Conservation (phyloP, 768 basidiomycete species). For the Daedaleopsis nitida region DNA sequence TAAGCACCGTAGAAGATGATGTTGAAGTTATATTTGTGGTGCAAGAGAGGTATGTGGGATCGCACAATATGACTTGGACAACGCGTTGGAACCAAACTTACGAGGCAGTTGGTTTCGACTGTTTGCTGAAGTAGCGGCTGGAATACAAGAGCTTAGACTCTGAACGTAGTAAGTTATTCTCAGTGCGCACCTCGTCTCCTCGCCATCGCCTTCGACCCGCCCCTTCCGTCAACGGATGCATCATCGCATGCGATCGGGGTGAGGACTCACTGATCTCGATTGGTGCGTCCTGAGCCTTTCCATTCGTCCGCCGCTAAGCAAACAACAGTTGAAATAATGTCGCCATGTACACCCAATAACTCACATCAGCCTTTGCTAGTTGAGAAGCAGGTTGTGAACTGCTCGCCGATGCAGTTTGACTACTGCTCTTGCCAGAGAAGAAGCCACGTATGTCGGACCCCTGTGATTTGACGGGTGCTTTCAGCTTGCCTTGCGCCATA, state of each 20-base stretch:
- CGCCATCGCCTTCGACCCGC: constrained; percentile 21
- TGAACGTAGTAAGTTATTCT: neutral
- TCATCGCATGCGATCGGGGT: neutral
- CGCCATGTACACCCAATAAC: neutral
- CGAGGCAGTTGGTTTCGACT: neutral
- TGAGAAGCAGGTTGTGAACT: constrained; percentile 11
- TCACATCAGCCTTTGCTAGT: neutral
- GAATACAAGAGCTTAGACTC: neutral
- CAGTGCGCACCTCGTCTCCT: constrained; percentile 16
- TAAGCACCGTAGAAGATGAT: neutral
- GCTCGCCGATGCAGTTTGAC: constrained; percentile 5
- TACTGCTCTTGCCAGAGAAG: constrained; percentile 22
- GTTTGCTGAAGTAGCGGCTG: neutral
- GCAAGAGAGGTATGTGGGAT: no score
- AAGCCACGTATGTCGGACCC: constrained; percentile 32
- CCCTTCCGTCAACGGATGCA: neutral
- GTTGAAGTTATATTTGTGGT: no score
- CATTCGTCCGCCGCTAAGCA: constrained; percentile 1
- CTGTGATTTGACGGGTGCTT: constrained; percentile 20
- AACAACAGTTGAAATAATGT: neutral
- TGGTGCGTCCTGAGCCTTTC: constrained; percentile 6
- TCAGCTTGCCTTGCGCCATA: constrained; percentile 21
- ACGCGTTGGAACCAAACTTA: neutral
- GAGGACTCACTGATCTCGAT: constrained; percentile 28
- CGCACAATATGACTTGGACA: no score